Evolutionary conservation across 495 filamentous ascomycete genomes (phyloP), one percentile per base, ranked within the genome.

Genomic region (Penicillium mononematosum): DNA sequence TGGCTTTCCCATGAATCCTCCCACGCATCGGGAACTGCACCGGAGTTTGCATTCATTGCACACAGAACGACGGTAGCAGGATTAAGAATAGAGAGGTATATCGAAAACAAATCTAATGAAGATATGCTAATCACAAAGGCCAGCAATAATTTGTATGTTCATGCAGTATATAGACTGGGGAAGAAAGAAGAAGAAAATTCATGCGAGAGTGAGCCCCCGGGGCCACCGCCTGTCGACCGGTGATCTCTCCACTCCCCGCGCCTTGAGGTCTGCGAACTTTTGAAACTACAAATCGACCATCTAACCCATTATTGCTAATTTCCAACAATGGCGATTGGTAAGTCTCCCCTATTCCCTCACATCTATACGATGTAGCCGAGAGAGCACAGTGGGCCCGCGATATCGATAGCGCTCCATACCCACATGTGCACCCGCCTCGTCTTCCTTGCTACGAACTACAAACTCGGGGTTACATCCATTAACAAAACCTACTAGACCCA

Each of bases 1-100:
- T 88, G 78, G 5, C 73, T 75, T 67, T 92, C 88, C 90, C 91
- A 96, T 63, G 96, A 89, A 60, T 93, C 90, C 55, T 91, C 92
- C 92, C 92, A 96, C 45, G 89, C 91, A 68, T 96, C 85, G 31
- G 90, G 86, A 55, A 85, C 71, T 42, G 62, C 58, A 53, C 53
- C 10, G 43, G 75, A 73, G 47, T 75, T 80, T 61, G 77, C 78
- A 55, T 79, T 82, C 80, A 87, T 87, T 58, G 60, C 70, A 46
- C 50, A 59, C 49, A 41, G 39, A 55, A n/a, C 32, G 25, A 34
- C 5, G 39, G 42, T 12, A n/a, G 25, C 5, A 19, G 25, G 41
- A 53, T 45, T 60, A 47, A 22, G n/a, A 45, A 20, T 12, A 19
- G 32, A 11, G 19, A 19, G 39, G 17, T 16, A 55, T 5, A 16